Evolutionary conservation across 2,329 filamentous ascomycete genomes (phyloP).

Genomic region (Colletotrichum lindemuthianum): DNA sequence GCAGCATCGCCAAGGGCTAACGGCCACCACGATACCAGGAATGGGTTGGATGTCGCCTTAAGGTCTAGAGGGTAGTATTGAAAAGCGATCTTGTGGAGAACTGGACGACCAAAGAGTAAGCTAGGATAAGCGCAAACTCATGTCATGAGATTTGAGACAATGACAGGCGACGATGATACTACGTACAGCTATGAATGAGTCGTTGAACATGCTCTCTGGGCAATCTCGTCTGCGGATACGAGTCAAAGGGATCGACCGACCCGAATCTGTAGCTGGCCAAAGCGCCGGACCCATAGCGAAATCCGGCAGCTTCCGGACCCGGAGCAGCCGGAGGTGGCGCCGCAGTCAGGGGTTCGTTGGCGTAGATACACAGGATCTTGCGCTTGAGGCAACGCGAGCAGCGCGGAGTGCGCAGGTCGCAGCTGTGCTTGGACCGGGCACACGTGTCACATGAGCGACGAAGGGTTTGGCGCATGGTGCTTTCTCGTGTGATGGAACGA

Average conservation of each 20-base stretch:
- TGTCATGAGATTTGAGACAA: not conserved
- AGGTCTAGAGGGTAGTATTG: slow-evolving; percentile 69
- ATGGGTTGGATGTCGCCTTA: slow-evolving; percentile 63
- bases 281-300: slow-evolving; percentile 19
- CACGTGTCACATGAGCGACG: slow-evolving; percentile 66
- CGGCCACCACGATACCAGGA: slow-evolving; percentile 70
- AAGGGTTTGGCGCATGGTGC: slow-evolving; percentile 63
- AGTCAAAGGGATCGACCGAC: slow-evolving; percentile 65
- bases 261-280: slow-evolving; percentile 44
- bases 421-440: slow-evolving; percentile 65
- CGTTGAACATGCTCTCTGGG: slow-evolving; percentile 61
- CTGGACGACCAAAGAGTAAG: slow-evolving; percentile 46
- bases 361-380: slow-evolving; percentile 59
- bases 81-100: slow-evolving; percentile 67
- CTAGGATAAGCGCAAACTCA: not conserved
- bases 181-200: slow-evolving; percentile 66
- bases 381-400: slow-evolving; percentile 66
- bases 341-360: slow-evolving; percentile 60
- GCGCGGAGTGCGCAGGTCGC: slow-evolving; percentile 62
- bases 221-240: slow-evolving; percentile 64
- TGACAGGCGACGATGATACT: not conserved
- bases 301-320: not conserved
- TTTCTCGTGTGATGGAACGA: not conserved
- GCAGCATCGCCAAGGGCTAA: slow-evolving; percentile 64
- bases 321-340: slow-evolving; percentile 12